A percentile compares a stretch with the other conserved stretches of the same genome.
phyloP scores from a whole-genome alignment of 2,329 filamentous ascomycete species.

The Trichophyton rubrum region DNA sequence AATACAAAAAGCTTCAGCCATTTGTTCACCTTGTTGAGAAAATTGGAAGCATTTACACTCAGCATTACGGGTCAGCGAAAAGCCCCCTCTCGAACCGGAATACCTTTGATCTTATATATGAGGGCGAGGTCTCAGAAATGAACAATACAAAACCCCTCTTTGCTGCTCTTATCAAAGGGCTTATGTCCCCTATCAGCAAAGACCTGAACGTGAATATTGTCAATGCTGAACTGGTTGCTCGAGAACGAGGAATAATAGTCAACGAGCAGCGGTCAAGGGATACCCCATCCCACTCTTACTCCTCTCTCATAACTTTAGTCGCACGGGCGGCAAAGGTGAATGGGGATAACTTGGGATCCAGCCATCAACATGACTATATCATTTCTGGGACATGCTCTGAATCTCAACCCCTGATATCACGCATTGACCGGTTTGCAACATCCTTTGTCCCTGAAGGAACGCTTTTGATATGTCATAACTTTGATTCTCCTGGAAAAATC shows the following conservation, averaged over 20 bases:
- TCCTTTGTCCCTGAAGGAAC: constrained; percentile 62
- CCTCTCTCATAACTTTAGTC: constrained; percentile 57
- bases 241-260: constrained; percentile 64
- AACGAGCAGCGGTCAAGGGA: constrained; percentile 59
- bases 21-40: constrained; percentile 66
- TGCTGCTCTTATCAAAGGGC: constrained; percentile 64
- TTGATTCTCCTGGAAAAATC: constrained; percentile 71
- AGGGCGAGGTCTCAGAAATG: constrained; percentile 58
- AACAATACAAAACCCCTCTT: constrained; percentile 67
- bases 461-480: constrained; percentile 67
- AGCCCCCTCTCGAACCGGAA: constrained; percentile 44
- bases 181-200: constrained; percentile 56
- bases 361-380: constrained; percentile 35
- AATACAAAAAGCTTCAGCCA: constrained; percentile 64
- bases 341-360: constrained; percentile 8
- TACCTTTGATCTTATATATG: constrained; percentile 64
- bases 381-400: constrained; percentile 35
- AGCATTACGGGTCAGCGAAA: constrained; percentile 47
- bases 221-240: constrained; percentile 62
- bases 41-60: constrained; percentile 67
- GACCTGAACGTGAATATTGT: constrained; percentile 68
- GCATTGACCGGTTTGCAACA: constrained; percentile 60
- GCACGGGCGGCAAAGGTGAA: constrained; percentile 33
- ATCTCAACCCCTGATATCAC: constrained; percentile 48
- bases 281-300: constrained; percentile 50